A percentile compares a stretch with the other conserved stretches of the same genome.
Conservation (phyloP, 2,329 filamentous ascomycete genomes). For the Colletotrichum sansevieriae region DNA sequence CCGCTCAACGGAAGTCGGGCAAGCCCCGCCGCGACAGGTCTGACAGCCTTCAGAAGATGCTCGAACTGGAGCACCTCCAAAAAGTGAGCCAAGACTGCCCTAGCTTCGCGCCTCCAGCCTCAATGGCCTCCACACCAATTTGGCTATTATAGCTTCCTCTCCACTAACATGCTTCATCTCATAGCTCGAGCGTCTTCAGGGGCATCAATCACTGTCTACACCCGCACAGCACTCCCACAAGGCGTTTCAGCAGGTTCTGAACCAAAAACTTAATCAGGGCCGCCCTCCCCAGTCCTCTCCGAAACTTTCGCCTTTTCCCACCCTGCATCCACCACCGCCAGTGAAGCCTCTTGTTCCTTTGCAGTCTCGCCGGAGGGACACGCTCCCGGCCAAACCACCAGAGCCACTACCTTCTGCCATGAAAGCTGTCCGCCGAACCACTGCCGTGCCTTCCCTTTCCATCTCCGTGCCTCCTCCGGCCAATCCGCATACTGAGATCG, state of each 20-base stretch:
- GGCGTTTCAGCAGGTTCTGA: constrained; percentile 39
- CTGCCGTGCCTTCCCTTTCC: constrained; percentile 47
- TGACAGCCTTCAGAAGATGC: constrained; percentile 67
- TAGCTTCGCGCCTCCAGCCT: constrained; percentile 24
- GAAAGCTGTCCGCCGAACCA: constrained; percentile 34
- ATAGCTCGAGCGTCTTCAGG: constrained; percentile 43
- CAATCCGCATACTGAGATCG: constrained; percentile 28
- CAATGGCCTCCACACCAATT: constrained; percentile 22
- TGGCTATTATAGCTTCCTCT: constrained; percentile 30
- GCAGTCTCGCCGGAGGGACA: constrained; percentile 38
- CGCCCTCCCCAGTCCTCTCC: constrained; percentile 22
- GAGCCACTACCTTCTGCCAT: constrained; percentile 33
- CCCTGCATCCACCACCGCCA: constrained; percentile 20
- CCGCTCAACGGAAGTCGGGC: constrained; percentile 15
- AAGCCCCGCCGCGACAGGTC: constrained; percentile 21
- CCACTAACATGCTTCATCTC: constrained; percentile 37
- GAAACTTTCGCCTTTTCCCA: constrained; percentile 35
- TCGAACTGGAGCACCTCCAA: constrained; percentile 69
- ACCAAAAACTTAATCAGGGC: constrained; percentile 31
- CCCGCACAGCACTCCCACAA: constrained; percentile 34
- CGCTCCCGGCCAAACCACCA: constrained; percentile 13
- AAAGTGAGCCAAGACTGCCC: constrained; percentile 59
- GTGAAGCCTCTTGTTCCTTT: constrained; percentile 34
- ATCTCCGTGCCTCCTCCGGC: constrained; percentile 49
- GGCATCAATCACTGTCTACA: constrained; percentile 29